Evolutionary conservation across 306 rosid genomes (phyloP).

Genomic region (Begonia masoniana): DNA sequence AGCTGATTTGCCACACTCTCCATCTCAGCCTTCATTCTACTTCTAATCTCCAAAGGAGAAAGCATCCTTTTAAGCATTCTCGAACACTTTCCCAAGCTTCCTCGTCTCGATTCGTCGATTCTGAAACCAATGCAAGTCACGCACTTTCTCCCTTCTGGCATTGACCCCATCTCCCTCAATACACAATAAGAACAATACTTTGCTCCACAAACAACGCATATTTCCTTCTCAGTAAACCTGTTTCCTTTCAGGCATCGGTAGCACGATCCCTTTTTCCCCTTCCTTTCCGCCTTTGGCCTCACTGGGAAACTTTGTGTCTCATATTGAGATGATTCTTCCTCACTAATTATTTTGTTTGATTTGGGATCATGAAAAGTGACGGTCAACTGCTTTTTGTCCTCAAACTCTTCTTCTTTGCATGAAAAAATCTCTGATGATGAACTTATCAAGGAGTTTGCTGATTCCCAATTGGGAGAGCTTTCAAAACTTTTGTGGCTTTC

Average conservation of each 20-base stretch:
- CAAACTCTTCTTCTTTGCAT: constrained; percentile 19
- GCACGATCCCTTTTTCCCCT: constrained; percentile 53
- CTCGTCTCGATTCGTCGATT: constrained; percentile 44
- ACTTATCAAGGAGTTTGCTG: constrained; percentile 27
- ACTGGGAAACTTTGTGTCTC: constrained; percentile 15
- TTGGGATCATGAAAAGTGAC: constrained; percentile 45
- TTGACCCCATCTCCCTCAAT: constrained; percentile 64
- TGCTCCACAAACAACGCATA: constrained; percentile 63
- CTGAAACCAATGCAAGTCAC: constrained; percentile 38
- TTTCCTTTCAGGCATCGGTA: constrained; percentile 50
- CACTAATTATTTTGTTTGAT: constrained; percentile 14
- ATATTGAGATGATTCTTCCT: constrained; percentile 9
- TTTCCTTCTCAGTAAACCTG: constrained; percentile 44
- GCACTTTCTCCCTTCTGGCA: constrained; percentile 88
- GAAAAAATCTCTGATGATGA: constrained; percentile 37
- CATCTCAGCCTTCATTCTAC: constrained; percentile 32
- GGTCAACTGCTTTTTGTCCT: constrained; percentile 23
- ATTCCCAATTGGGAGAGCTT: constrained; percentile 24
- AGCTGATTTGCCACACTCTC: constrained; percentile 40
- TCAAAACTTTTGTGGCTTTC: constrained; percentile 13
- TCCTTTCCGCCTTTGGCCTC: constrained; percentile 34
- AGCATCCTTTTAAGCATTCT: constrained; percentile 46
- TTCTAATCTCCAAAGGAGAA: constrained; percentile 22
- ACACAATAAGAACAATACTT: constrained; percentile 55
- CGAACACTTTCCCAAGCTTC: constrained; percentile 38